Percentiles rank a stretch among this genome's conserved stretches.
These are phyloP conservation scores for Wallacemonas rigidus DNA, from an alignment of 208 protist genomes.

Conservation along the genomic window DNA sequence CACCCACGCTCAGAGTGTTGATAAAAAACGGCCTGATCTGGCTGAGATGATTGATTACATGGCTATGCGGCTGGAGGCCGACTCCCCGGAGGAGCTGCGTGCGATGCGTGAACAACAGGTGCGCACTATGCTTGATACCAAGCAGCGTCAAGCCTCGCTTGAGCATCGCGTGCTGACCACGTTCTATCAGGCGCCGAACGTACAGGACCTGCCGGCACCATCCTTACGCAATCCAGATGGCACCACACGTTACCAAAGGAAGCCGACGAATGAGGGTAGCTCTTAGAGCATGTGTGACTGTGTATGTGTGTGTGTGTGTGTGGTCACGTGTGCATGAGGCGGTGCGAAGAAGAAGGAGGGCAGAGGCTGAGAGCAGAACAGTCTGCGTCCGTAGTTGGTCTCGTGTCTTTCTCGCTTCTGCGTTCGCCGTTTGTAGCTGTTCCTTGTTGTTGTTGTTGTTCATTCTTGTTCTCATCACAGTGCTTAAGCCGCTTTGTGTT, in stretches of 20 bases:
- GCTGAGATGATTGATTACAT: constrained; percentile 81
- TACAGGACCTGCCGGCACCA: constrained; percentile 34
- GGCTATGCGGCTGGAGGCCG: constrained; percentile 81
- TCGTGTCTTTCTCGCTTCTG: too few species aligned
- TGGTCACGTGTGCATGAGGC: background rate
- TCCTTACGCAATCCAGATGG: constrained; percentile 56
- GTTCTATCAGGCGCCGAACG: constrained; percentile 73
- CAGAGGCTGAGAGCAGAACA: too few species aligned
- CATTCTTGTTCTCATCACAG: too few species aligned
- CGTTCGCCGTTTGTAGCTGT: too few species aligned
- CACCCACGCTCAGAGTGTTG: constrained; percentile 48
- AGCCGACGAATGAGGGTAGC: background rate
- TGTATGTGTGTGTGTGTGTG: background rate
- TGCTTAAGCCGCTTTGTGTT: too few species aligned
- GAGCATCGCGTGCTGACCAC: constrained; percentile 79
- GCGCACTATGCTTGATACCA: constrained; percentile 52
- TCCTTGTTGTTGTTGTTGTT: too few species aligned
- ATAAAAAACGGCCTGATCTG: constrained; percentile 69
- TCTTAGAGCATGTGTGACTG: constrained; percentile 3
- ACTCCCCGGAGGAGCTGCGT: constrained; percentile 64
- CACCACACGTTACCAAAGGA: constrained; percentile 23
- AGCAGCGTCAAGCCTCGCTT: constrained; percentile 50
- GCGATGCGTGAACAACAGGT: constrained; percentile 61
- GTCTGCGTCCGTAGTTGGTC: too few species aligned
- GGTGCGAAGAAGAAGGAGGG: too few species aligned